Evolutionary conservation across 2,329 filamentous ascomycete genomes (phyloP), one percentile per base, ranked within the genome.

Genomic region (Fusarium sp.): DNA sequence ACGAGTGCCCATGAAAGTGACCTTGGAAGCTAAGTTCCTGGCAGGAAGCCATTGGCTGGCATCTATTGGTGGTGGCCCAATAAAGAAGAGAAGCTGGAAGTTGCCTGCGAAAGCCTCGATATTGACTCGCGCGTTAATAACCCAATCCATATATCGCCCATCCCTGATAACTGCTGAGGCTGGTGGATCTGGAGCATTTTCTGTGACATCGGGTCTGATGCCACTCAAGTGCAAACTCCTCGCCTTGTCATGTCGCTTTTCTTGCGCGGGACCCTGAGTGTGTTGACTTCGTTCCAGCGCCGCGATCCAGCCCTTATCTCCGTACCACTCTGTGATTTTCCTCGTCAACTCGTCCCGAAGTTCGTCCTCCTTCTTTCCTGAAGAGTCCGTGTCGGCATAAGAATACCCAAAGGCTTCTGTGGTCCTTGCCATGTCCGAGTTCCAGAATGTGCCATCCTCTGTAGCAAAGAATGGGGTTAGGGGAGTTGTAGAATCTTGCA

Each of bases 331-430:
- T 78, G 93, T 94, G 74, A 95, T 80, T 79, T 83, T 81, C 69
- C 78, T 80, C 77, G 83, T 71, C 77, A 82, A 71, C 79, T 81
- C 72, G 80, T 83, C 62, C 74, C 79, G 78, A 3, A 80, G 56
- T n/a, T 78, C 77, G 47, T 78, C 69, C 9, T 70, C 66, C 22
- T 76, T 74, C n/a, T 72, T 74, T 0, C 74, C 63, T 3, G 79
- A 73, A 10, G 76, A 58, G 61, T 78, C 78, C 17, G 85, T 88
- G 74, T 96, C 94, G 0, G 90, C 86, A 79, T 97, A 97, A 0
- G 90, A 91, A 80, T 97, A 97, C 15, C 91, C 91, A 80, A 97
- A 93, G 2, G 84, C 85, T 30, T 86, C 85, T 8, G 89, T 89
- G 45, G 88, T 85, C 33, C 92, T 88, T 14, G 90, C 87, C 69